Percentiles rank a stretch among this genome's conserved stretches.
Conservation (phyloP, 768 basidiomycete species). For the Pholiota conissans region DNA sequence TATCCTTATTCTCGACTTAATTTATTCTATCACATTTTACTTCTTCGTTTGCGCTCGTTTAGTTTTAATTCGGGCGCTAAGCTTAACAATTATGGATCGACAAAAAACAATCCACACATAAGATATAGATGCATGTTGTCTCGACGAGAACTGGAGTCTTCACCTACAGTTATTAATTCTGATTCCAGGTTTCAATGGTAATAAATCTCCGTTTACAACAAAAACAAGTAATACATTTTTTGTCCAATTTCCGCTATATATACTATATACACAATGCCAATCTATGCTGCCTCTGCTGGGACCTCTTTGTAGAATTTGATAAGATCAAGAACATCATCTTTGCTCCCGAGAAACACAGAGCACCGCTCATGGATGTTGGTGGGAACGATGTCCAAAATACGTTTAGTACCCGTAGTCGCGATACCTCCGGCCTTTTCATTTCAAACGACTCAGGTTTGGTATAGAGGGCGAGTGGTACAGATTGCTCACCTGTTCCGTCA, state of each 20-base stretch:
- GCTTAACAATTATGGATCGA: too few species aligned
- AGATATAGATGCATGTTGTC: too few species aligned
- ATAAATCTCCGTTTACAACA: background rate
- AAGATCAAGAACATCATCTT: constrained; percentile 90
- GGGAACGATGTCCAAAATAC: constrained; percentile 89
- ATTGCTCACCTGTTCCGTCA: constrained; percentile 80
- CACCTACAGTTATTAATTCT: too few species aligned
- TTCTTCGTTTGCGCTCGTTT: too few species aligned
- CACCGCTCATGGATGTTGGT: constrained; percentile 89
- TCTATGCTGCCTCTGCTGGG: constrained; percentile 19
- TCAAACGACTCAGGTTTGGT: background rate
- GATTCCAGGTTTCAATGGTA: too few species aligned
- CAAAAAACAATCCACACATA: too few species aligned
- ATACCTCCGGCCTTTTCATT: constrained; percentile 84
- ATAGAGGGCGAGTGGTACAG: background rate
- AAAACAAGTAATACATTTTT: background rate
- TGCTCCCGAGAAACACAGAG: constrained; percentile 90
- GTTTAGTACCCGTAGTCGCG: constrained; percentile 92
- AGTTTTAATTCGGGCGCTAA: too few species aligned
- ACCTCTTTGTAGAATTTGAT: constrained; percentile 77
- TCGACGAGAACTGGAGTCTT: too few species aligned
- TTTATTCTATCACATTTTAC: too few species aligned
- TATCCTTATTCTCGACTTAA: too few species aligned
- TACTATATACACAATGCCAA: background rate
- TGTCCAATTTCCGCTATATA: background rate